Conservation (phyloP, 345 rosid species). For the Schrenkiella parvula region DNA sequence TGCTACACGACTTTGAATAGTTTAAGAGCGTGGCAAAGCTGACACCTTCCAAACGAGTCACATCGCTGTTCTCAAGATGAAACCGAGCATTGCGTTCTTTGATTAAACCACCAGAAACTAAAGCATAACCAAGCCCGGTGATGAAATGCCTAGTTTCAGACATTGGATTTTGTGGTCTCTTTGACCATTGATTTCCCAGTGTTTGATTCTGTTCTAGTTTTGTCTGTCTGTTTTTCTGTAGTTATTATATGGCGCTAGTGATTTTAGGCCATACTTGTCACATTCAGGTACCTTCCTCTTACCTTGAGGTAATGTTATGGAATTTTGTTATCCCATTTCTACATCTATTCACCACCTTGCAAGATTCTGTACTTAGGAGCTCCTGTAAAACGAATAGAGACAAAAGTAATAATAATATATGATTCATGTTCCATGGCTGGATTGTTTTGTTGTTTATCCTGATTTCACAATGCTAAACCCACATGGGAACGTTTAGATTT, state of each 20-base stretch:
- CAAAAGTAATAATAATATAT: slow-evolving; percentile 10
- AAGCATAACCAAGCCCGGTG: slow-evolving; percentile 16
- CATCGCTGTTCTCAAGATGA: slow-evolving; percentile 55
- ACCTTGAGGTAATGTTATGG: neutral
- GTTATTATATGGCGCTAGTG: slow-evolving; percentile 17
- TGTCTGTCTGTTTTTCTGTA: slow-evolving; percentile 21
- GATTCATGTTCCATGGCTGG: slow-evolving; percentile 1
- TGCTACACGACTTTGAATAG: slow-evolving; percentile 39
- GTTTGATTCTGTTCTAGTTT: slow-evolving; percentile 12
- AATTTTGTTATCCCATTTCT: slow-evolving; percentile 1
- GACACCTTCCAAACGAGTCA: slow-evolving; percentile 51
- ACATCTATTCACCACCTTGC: slow-evolving; percentile 10
- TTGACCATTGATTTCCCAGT: neutral
- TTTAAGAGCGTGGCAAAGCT: slow-evolving; percentile 71
- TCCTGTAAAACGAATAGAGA: slow-evolving; percentile 9
- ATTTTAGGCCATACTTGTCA: slow-evolving; percentile 14
- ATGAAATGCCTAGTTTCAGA: neutral
- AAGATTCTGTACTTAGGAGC: slow-evolving; percentile 17
- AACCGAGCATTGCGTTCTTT: neutral
- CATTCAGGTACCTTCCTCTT: neutral
- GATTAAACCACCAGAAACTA: neutral
- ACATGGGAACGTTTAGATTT: neutral
- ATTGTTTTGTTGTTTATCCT: neutral
- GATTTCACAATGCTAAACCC: neutral
- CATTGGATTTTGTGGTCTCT: slow-evolving; percentile 18